Conservation (phyloP, 2,329 filamentous ascomycete species). For the Nigrospora osmanthi region DNA sequence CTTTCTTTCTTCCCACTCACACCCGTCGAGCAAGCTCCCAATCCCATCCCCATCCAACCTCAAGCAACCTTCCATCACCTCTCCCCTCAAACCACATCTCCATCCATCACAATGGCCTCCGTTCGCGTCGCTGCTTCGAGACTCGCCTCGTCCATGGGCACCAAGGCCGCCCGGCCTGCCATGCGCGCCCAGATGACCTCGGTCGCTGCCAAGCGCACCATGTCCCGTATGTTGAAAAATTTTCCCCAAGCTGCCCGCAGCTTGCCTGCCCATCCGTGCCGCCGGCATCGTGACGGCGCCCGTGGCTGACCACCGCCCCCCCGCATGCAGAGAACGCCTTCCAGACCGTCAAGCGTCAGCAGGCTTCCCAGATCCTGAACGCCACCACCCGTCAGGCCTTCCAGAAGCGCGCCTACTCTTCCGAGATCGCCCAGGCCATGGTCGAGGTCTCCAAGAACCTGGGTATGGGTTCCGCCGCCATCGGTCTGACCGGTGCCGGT, state of each 20-base stretch:
- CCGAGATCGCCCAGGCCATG: constrained; percentile 81
- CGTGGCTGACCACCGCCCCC: constrained; percentile 21
- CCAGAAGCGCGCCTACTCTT: constrained; percentile 72
- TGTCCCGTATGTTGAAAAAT: constrained; percentile 53
- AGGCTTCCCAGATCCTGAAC: constrained; percentile 58
- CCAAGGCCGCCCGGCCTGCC: constrained; percentile 72
- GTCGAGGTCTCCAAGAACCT: constrained; percentile 88
- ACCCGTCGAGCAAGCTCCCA: constrained; percentile 19
- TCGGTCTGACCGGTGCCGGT: constrained; percentile 88
- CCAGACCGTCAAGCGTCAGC: constrained; percentile 70
- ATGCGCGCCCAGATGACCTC: constrained; percentile 55
- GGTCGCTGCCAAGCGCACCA: constrained; percentile 64
- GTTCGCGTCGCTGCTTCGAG: constrained; percentile 70
- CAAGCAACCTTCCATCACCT: constrained; percentile 20
- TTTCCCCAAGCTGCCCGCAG: background rate
- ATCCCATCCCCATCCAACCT: constrained; percentile 12
- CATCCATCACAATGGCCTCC: constrained; percentile 69
- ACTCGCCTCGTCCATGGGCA: constrained; percentile 68
- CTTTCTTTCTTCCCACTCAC: constrained; percentile 19
- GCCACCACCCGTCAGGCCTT: constrained; percentile 58
- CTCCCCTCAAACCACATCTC: constrained; percentile 29
- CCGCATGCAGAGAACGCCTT: constrained; percentile 39
- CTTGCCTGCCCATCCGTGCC: too few relatives aligned
- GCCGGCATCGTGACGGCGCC: background rate
- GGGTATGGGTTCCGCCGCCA: constrained; percentile 82